These are phyloP conservation scores for Diversispora epigaea DNA, from an alignment of 192 early-diverging fungal species.

Conservation along the genomic window DNA sequence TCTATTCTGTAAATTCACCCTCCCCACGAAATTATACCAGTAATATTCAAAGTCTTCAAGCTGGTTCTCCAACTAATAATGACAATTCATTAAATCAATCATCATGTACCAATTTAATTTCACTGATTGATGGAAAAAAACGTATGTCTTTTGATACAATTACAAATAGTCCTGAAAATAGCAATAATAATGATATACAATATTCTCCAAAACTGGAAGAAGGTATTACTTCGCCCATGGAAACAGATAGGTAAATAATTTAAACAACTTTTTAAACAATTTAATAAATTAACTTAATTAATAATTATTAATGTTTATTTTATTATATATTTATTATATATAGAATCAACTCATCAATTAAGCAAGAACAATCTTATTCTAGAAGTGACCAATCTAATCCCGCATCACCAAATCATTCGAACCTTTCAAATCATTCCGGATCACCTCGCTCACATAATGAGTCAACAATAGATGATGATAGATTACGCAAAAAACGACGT, in stretches of 20 bases:
- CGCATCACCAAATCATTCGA: constrained; percentile 17
- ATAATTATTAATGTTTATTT: not conserved
- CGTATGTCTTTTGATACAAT: constrained; percentile 42
- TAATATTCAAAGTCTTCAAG: not conserved
- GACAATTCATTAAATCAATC: not conserved
- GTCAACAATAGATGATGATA: constrained; percentile 20
- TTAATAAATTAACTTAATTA: not conserved
- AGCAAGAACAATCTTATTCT: constrained; percentile 32
- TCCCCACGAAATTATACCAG: not conserved
- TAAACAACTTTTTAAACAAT: not conserved
- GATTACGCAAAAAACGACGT: constrained; percentile 23
- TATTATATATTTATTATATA: not conserved
- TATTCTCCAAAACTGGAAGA: constrained; percentile 2
- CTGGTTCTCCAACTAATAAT: not conserved
- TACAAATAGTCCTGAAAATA: constrained; percentile 32
- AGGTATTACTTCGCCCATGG: not conserved
- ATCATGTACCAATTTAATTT: not conserved
- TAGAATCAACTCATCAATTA: constrained; percentile 14
- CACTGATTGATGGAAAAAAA: constrained; percentile 11
- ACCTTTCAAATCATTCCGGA: constrained; percentile 18
- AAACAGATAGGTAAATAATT: constrained; percentile 26
- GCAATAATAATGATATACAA: constrained; percentile 4
- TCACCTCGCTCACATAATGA: constrained; percentile 12
- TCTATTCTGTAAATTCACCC: constrained; percentile 8
- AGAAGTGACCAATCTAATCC: constrained; percentile 26